phyloP scores from a whole-genome alignment of 257 asterid genomes.

The Leptodermis oblonga region DNA sequence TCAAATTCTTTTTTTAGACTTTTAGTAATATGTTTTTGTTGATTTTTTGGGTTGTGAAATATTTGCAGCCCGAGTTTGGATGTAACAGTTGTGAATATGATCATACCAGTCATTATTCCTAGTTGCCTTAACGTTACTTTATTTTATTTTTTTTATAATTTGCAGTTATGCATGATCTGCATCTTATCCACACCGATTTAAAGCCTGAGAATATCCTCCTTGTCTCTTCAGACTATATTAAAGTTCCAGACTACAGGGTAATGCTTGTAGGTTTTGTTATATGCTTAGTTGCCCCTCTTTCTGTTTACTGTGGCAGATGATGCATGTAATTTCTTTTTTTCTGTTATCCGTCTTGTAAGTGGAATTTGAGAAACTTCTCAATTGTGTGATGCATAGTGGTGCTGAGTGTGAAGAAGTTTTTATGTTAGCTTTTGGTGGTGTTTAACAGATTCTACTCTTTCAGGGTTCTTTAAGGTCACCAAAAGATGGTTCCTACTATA shows the following conservation, averaged over 20 bases:
- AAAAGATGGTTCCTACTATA: constrained; percentile 57
- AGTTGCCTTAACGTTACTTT: constrained; percentile 5
- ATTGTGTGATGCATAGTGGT: neutral
- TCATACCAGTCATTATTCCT: neutral
- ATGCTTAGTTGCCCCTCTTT: neutral
- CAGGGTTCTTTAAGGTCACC: constrained; percentile 67
- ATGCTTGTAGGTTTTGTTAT: constrained; percentile 4
- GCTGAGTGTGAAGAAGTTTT: no score
- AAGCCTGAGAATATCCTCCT: constrained; percentile 97
- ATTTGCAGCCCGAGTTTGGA: neutral
- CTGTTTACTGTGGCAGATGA: neutral
- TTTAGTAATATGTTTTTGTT: neutral
- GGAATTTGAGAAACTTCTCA: neutral
- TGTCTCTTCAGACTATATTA: constrained; percentile 64
- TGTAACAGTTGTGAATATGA: neutral
- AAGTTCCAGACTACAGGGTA: constrained; percentile 89
- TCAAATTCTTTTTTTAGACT: constrained; percentile 6
- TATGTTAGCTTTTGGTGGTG: neutral
- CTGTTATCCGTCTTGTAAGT: neutral
- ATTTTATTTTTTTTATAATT: constrained; percentile 2
- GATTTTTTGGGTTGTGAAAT: neutral
- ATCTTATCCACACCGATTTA: constrained; percentile 82
- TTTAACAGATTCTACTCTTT: neutral
- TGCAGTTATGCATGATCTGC: constrained; percentile 96
- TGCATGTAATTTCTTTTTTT: neutral